Base-by-base conservation (phyloP, 805 yeast species). In the Candida sanyiensis region DNA sequence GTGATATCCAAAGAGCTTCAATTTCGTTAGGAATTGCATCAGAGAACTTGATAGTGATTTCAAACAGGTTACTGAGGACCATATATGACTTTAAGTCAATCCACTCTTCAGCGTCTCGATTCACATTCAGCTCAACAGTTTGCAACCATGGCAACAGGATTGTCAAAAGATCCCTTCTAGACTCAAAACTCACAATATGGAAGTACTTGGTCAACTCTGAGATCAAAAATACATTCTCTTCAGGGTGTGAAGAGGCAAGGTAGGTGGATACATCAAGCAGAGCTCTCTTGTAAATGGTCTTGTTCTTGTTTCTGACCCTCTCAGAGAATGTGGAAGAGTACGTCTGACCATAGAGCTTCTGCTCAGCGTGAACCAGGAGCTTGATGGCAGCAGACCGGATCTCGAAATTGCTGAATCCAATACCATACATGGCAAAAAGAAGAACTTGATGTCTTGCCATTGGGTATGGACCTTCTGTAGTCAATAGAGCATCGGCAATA, bases 111-210 rank as follows among this genome's bases (percentile, higher is more conserved):
- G 66, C 66, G 7, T 68, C 68, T 6, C 46, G 48, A 11, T 61
- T 49, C 6, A 62, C 56, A 28, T 73, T 72, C 39, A 90, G 65
- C 32, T 81, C 84, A 31, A 89, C 79, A 3, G 80, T 75, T 52
- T 84, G 93, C n/a, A 89, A 76, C 97, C 97, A 93, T 1, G 98
- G 97, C 8, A 86, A 65, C 36, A 93, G 59, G 18, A 89, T 80
- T 0, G 93, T 78, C 40, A 90, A 62, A 10, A 90, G 71, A 56
- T 89, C 96, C 42, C 85, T 75, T 52, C 93, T 71, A 1, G 83
- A 72, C 18, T 72, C 71, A 37, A 67, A 28, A 70, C 64, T 36
- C 37, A 81, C 81, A 32, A 72, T 70, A 52, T 79, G 77, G 61
- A 84, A 79, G 50, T 77, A 70, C 70, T 75, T 67, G 4, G 93